phyloP scores from a whole-genome alignment of 495 filamentous ascomycete species.

The Lindgomyces ingoldianus region DNA sequence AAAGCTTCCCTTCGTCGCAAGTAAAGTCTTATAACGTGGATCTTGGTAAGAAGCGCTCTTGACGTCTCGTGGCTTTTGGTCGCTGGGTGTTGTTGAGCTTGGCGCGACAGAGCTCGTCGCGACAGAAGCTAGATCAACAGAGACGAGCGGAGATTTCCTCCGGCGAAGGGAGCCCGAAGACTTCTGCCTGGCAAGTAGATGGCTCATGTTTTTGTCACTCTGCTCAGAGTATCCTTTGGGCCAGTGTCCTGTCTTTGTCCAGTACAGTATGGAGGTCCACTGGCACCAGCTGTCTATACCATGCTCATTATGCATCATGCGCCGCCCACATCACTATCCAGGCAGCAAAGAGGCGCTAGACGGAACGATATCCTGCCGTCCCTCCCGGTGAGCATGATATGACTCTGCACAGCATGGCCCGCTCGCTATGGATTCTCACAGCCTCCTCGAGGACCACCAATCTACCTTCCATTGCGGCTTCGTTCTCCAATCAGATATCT shows the following conservation, averaged over 20 bases:
- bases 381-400: conserved; percentile 7
- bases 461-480: conserved; percentile 17
- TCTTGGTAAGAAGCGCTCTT: conserved; percentile 49
- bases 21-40: conserved; percentile 25
- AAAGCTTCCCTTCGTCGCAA: conserved; percentile 22
- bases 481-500: conserved; percentile 25
- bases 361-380: conserved; percentile 18
- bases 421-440: conserved; percentile 12
- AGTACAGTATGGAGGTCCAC: conserved; percentile 4
- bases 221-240: not conserved
- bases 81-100: conserved; percentile 45
- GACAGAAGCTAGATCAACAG: not conserved
- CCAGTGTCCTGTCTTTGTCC: not conserved
- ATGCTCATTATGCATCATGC: conserved; percentile 24
- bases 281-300: conserved; percentile 23
- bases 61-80: conserved; percentile 45
- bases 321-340: conserved; percentile 14
- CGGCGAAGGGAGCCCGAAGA: not conserved
- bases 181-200: not conserved
- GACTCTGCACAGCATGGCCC: conserved; percentile 16
- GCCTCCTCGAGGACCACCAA: conserved; percentile 18
- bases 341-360: conserved; percentile 27
- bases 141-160: not conserved
- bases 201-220: not conserved
- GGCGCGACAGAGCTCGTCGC: conserved; percentile 35